These are phyloP conservation scores for Tuber microsphaerosporum DNA, from an alignment of 495 filamentous ascomycete genomes.

Conservation along the genomic window DNA sequence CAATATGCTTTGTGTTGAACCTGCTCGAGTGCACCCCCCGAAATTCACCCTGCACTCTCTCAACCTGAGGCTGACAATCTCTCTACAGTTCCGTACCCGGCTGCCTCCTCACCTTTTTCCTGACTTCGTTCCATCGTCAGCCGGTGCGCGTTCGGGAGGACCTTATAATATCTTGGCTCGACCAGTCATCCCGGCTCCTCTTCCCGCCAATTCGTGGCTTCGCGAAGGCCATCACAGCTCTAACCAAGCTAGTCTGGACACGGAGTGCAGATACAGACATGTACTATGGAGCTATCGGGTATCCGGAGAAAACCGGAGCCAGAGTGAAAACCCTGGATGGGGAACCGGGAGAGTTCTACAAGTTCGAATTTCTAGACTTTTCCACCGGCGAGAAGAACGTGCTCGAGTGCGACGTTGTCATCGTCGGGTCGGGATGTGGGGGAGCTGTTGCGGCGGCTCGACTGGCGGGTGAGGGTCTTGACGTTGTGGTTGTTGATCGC, in stretches of 20 bases:
- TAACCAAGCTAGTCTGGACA: constrained; percentile 56
- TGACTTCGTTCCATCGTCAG: constrained; percentile 57
- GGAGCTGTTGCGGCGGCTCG: constrained; percentile 78
- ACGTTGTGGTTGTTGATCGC: constrained; percentile 78
- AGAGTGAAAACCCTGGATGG: constrained; percentile 14
- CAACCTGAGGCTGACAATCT: constrained; percentile 1
- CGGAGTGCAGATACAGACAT: constrained; percentile 52
- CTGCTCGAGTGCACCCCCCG: constrained; percentile 10
- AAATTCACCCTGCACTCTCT: background rate
- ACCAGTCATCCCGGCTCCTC: constrained; percentile 54
- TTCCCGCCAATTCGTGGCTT: constrained; percentile 53
- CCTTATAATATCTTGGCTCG: constrained; percentile 46
- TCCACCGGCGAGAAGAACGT: constrained; percentile 41
- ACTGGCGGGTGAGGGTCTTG: constrained; percentile 64
- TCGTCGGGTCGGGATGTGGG: constrained; percentile 82
- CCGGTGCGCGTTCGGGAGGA: constrained; percentile 54
- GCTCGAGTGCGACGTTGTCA: constrained; percentile 72
- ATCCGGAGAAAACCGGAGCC: constrained; percentile 55
- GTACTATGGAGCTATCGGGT: constrained; percentile 57
- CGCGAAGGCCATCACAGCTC: constrained; percentile 51
- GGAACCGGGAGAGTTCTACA: constrained; percentile 14
- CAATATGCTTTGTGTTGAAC: constrained; percentile 11
- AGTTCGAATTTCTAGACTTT: constrained; percentile 52
- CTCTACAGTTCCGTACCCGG: constrained; percentile 57
- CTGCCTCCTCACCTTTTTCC: constrained; percentile 60